Base-by-base conservation (phyloP, 352 stramenopile genomes). In the Phytophthora pseudosyringae region DNA sequence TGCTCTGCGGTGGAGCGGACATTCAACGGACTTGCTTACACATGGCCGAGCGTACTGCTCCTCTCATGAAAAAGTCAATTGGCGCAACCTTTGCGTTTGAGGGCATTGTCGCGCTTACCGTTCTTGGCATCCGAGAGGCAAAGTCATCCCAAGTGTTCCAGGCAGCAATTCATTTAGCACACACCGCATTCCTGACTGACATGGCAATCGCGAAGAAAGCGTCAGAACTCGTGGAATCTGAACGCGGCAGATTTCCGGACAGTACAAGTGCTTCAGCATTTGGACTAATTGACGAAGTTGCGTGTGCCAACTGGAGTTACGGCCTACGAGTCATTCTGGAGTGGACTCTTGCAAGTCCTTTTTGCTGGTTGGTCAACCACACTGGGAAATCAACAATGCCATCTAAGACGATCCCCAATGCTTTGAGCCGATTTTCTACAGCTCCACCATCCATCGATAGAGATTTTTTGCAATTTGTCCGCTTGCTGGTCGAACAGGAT, bases 391-490 rank as follows among this genome's bases (percentile, higher is more conserved):
- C 31, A 36, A 45, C 4, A 10, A 21, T 21, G 21, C 25, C 11
- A n/a, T 36, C 10, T 13, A 64, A 18, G 5, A 52, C 12, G 11
- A 58, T 3, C 3, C 12, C 16, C 3, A 44, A 59, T 18, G 8
- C 11, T 12, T 45, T 44, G n/a, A 12, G 29, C 46, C 38, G 44
- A 11, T 28, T 25, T 33, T 29, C 40, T 13, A 56, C 60, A 28
- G 40, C 28, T 3, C 48, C 45, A 11, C 62, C 33, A 8, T 59
- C 36, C 44, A 72, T 88, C 15, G 68, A 80, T 45, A 63, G 69
- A 3, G 51, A 58, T 1, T 70, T 88, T 3, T 47, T 88, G 5
- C 48, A 59, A 29, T 81, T 79, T 35, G 46, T 87, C n/a, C 75
- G 73, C 0, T 28, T 83, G 35, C 38, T 90, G 6, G 8, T 83